Evolutionary conservation across 805 yeast species (phyloP).

Genomic region (Zygosaccharomyces bisporus): DNA sequence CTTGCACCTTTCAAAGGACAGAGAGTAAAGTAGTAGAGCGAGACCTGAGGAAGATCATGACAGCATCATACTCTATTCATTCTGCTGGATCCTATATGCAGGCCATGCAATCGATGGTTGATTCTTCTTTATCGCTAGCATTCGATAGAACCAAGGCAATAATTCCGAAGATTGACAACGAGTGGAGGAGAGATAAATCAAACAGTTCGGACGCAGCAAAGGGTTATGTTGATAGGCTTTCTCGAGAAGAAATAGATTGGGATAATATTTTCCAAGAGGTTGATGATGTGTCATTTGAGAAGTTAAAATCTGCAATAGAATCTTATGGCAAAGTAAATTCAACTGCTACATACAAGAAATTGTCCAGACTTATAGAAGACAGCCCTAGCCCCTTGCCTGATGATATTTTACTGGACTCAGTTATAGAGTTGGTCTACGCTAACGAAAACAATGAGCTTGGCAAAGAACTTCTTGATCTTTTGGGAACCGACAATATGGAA

Average conservation of each 20-base stretch:
- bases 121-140: slow-evolving; percentile 39
- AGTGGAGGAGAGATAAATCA: slow-evolving; percentile 29
- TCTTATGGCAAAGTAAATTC: slow-evolving; percentile 15
- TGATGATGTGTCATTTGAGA: slow-evolving; percentile 30
- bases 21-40: not conserved
- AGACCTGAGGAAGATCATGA: slow-evolving; percentile 35
- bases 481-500: slow-evolving; percentile 86
- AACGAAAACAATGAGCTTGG: slow-evolving; percentile 60
- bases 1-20: too few relatives aligned
- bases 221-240: slow-evolving; percentile 31
- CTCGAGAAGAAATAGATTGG: slow-evolving; percentile 40
- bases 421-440: slow-evolving; percentile 29
- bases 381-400: slow-evolving; percentile 32
- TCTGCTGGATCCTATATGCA: slow-evolving; percentile 75
- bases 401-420: slow-evolving; percentile 34
- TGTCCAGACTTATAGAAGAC: slow-evolving; percentile 17
- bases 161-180: slow-evolving; percentile 20
- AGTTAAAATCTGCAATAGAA: slow-evolving; percentile 21
- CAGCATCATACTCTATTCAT: slow-evolving; percentile 48
- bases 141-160: slow-evolving; percentile 12
- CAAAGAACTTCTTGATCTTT: slow-evolving; percentile 65
- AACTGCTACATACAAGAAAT: slow-evolving; percentile 18
- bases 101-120: slow-evolving; percentile 72
- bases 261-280: slow-evolving; percentile 38
- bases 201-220: slow-evolving; percentile 34